Percentiles rank a stretch among this genome's conserved stretches.
phyloP scores from a whole-genome alignment of 2,329 filamentous ascomycete genomes.

The Penicillium sp. region DNA sequence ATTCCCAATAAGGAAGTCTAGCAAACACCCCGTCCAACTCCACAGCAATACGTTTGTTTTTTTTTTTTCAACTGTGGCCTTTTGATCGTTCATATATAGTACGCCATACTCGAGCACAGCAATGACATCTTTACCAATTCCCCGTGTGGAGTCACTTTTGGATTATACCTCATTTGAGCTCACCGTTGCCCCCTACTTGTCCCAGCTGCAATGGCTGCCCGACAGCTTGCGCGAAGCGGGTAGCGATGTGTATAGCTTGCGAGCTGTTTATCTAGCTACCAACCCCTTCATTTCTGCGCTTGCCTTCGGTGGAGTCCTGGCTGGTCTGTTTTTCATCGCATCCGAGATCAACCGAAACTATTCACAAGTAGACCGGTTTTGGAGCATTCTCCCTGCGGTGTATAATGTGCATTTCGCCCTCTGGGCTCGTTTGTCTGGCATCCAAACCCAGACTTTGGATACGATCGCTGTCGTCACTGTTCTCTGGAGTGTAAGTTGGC shows the following conservation, averaged over 20 bases:
- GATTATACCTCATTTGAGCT: conserved; percentile 75
- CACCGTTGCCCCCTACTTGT: conserved; percentile 71
- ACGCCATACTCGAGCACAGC: neutral
- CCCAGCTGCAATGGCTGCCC: conserved; percentile 69
- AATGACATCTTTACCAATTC: conserved; percentile 61
- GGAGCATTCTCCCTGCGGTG: conserved; percentile 83
- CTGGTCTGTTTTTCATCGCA: conserved; percentile 67
- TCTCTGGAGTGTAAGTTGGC: conserved; percentile 71
- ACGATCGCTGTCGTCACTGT: conserved; percentile 67
- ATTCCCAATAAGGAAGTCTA: conserved; percentile 20
- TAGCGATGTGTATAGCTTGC: conserved; percentile 60
- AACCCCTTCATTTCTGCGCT: conserved; percentile 81
- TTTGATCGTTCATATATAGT: neutral
- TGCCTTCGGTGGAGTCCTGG: conserved; percentile 68
- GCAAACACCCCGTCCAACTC: conserved; percentile 14
- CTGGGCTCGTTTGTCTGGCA: conserved; percentile 75
- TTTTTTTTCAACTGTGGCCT: neutral
- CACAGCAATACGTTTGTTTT: conserved; percentile 4
- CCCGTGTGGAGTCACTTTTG: conserved; percentile 64
- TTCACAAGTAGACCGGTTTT: conserved; percentile 91
- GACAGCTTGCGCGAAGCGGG: conserved; percentile 60
- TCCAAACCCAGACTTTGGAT: conserved; percentile 70
- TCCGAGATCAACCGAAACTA: conserved; percentile 91
- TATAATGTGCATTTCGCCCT: conserved; percentile 80
- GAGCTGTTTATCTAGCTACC: conserved; percentile 73